Base-by-base conservation (phyloP, 805 yeast genomes). In the Ogataea methanolica region DNA sequence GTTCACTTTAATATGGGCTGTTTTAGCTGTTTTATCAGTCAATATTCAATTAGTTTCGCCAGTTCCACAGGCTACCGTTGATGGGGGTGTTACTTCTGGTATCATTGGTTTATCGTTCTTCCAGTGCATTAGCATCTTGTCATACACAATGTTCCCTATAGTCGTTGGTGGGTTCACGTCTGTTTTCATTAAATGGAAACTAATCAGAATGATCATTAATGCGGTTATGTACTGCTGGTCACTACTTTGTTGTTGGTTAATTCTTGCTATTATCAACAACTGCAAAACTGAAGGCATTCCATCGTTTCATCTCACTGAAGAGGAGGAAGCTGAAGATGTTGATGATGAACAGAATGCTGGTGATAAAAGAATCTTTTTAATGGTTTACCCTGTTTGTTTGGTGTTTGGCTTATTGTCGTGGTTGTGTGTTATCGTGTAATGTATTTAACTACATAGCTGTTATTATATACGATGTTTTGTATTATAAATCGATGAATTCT, bases 21-120 rank as follows among this genome's bases (percentile, higher is more conserved):
- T 78, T 46, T 69, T 69, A 42, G 63, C 78, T 9, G 68, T 75
- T 7, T 66, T 77, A 34, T 77, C 83, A 1, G 49, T 78, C 42
- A 79, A 79, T 58, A 75, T 76, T 49, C 83, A 79, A 59, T 66
- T 79, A 26, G 65, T 78, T 40, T 78, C 82, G 3, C 82, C 83
- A 5, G 69, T 65, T 31, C 58, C 64, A 26, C 68, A 65, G 47
- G 47, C 51, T 38, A 58, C 63, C 3, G 64, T 60, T 16, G 43
- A 49, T 21, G 64, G 65, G 17, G 56, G 55, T 17, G 17, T 54
- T 9, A 58, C 68, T 4, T 53, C 61, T 6, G 69, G 69, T 9
- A 61, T 65, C 4, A 57, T 68, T 31, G 73, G 72, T 36, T 69
- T 79, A 26, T 75, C 81, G 2, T 76, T 78, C 47, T 70, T 78